Evolutionary conservation across 352 stramenopile species (phyloP).

Genomic region (Globisporangium paddicum): DNA sequence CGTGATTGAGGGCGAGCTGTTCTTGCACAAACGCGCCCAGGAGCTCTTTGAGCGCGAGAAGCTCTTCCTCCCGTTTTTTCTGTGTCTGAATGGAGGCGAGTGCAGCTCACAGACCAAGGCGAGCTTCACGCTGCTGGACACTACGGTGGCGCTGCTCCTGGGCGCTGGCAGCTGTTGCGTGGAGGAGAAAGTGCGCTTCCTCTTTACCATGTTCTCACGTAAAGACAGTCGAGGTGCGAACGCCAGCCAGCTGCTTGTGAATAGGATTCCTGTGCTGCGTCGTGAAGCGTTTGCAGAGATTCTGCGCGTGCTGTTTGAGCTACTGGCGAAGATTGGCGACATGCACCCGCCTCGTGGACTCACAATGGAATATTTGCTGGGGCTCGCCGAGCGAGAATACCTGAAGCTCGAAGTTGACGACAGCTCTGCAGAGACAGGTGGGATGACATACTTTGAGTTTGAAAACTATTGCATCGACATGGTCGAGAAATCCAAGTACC

Average conservation of each 20-base stretch:
- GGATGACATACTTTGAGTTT: slow-evolving; percentile 84
- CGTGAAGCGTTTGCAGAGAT: slow-evolving; percentile 41
- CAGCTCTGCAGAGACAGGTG: slow-evolving; percentile 9
- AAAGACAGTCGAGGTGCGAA: background rate
- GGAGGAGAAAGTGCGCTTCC: slow-evolving; percentile 60
- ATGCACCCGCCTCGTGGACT: slow-evolving; percentile 35
- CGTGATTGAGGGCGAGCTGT: slow-evolving; percentile 68
- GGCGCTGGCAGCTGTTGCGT: slow-evolving; percentile 40
- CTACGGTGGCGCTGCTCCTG: slow-evolving; percentile 48
- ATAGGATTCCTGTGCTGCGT: slow-evolving; percentile 34
- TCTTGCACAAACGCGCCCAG: slow-evolving; percentile 61
- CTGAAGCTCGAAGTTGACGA: slow-evolving; percentile 39
- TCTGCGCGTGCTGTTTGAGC: slow-evolving; percentile 46
- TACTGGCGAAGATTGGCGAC: slow-evolving; percentile 51
- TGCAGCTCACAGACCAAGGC: background rate
- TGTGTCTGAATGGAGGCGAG: slow-evolving; percentile 22
- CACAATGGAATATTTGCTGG: slow-evolving; percentile 31
- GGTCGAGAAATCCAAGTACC: slow-evolving; percentile 61
- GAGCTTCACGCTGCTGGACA: slow-evolving; percentile 31
- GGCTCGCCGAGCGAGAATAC: slow-evolving; percentile 57
- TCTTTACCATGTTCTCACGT: slow-evolving; percentile 65
- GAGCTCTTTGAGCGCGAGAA: slow-evolving; percentile 50
- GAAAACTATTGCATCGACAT: slow-evolving; percentile 44
- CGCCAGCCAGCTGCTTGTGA: background rate
- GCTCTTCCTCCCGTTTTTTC: slow-evolving; percentile 63